Base-by-base conservation (phyloP, 768 basidiomycete genomes). In the Hypsizygus marmoreus region DNA sequence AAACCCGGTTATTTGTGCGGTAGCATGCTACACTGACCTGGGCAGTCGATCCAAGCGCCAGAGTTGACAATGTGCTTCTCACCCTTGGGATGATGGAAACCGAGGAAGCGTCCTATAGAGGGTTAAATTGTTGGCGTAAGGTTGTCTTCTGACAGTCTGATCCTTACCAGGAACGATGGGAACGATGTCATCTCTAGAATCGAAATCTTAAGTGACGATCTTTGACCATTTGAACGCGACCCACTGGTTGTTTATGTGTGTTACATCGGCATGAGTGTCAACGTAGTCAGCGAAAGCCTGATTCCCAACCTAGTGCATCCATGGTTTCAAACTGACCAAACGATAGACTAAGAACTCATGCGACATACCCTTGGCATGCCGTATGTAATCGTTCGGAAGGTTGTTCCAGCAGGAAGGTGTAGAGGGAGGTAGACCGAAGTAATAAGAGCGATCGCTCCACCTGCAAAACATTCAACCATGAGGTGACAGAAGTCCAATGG, bases 281-380 rank as follows among this genome's bases (percentile, higher is more conserved):
- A 80, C 71, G 52, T 77, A 77, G 59, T 78, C 45, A 3, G 79
- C 80, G 47, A 82, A 82, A 8, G 66, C 79, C 47, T 70, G 70
- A 58, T 82, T 79, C 0, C 81, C 78, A 41, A 75, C 72, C 69
- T 76, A 43, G 30, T 12, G 4, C 4, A 19, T 29, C n/a, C 13
- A 20, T 12, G 2, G 26, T 37, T 26, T 7, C 35, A 22, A 11
- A 17, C 6, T 9, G 3, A 42, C 28, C 24, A 13, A n/a, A 17
- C n/a, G 12, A 37, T n/a, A 37, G 16, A 31, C 13, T 11, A 23
- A n/a, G 2, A 3, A 4, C n/a, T 20, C 22, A 16, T 16, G 19
- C 16, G 20, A 20, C 45, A 14, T 52, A 58, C 57, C 17, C 57
- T 58, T 5, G 60, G 60, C 24, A 52, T 23, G 7, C 61, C 59